Conservation (phyloP, 805 yeast genomes). For the Yarrowia yakushimensis region DNA sequence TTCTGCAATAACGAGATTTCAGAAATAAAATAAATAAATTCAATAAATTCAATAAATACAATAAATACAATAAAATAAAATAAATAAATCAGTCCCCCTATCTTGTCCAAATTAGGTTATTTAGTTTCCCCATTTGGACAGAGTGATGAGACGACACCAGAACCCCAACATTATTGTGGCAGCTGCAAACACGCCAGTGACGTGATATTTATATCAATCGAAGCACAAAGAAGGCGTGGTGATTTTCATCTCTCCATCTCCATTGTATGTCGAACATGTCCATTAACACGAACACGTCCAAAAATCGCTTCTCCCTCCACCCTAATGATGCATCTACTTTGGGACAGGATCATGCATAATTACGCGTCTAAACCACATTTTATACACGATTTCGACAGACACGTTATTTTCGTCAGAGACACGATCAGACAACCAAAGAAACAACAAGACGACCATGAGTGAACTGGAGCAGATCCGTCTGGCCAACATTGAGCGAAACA, state of each 20-base stretch:
- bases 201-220: neutral
- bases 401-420: neutral
- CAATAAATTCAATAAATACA: too few relatives aligned
- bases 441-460: constrained; percentile 25
- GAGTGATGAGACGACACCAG: neutral
- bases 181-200: neutral
- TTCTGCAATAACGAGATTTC: too few relatives aligned
- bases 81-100: neutral
- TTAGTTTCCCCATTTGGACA: neutral
- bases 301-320: too few relatives aligned
- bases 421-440: neutral
- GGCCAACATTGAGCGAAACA: constrained; percentile 67
- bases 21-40: too few relatives aligned
- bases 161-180: neutral
- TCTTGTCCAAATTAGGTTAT: neutral
- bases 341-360: neutral
- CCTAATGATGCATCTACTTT: neutral
- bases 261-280: too few relatives aligned
- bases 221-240: too few relatives aligned
- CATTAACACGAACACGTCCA: too few relatives aligned
- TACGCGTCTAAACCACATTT: constrained; percentile 4
- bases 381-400: too few relatives aligned
- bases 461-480: constrained; percentile 37
- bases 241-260: too few relatives aligned
- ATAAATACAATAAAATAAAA: too few relatives aligned